phyloP scores from a whole-genome alignment of 1,139 yeast genomes.

The Yamadazyma mexicana region DNA sequence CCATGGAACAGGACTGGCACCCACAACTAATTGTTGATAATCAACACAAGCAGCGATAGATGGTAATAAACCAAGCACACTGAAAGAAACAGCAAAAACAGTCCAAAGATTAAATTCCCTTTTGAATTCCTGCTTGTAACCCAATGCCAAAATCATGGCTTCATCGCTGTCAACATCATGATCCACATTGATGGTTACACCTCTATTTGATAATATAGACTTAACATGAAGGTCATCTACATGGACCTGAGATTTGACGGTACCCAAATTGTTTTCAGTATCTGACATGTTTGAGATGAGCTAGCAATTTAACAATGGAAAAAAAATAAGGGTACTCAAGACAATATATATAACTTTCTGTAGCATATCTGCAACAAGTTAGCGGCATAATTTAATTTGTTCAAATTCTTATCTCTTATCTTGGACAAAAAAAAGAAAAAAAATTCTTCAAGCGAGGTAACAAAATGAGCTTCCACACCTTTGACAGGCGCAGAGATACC shows the following conservation, averaged over 20 bases:
- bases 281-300: slow-evolving; percentile 13
- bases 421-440: slow-evolving; percentile 1
- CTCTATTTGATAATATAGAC: slow-evolving; percentile 42
- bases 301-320: too few species aligned
- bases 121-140: slow-evolving; percentile 72
- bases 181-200: slow-evolving; percentile 41
- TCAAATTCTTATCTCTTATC: slow-evolving; percentile 1
- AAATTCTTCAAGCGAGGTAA: background rate
- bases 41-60: slow-evolving; percentile 61
- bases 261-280: slow-evolving; percentile 20
- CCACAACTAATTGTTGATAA: slow-evolving; percentile 53
- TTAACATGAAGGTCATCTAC: slow-evolving; percentile 41
- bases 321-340: too few species aligned
- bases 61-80: slow-evolving; percentile 71
- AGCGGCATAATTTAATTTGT: too few species aligned
- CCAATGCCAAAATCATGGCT: slow-evolving; percentile 61
- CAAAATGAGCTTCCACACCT: too few species aligned
- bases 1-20: slow-evolving; percentile 59
- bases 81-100: slow-evolving; percentile 67
- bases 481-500: too few species aligned
- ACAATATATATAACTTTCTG: background rate
- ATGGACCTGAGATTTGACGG: slow-evolving; percentile 36
- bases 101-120: slow-evolving; percentile 66
- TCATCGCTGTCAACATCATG: slow-evolving; percentile 53
- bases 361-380: background rate